Conservation (phyloP, 495 filamentous ascomycete genomes). For the Astrocystis sublimbata region DNA sequence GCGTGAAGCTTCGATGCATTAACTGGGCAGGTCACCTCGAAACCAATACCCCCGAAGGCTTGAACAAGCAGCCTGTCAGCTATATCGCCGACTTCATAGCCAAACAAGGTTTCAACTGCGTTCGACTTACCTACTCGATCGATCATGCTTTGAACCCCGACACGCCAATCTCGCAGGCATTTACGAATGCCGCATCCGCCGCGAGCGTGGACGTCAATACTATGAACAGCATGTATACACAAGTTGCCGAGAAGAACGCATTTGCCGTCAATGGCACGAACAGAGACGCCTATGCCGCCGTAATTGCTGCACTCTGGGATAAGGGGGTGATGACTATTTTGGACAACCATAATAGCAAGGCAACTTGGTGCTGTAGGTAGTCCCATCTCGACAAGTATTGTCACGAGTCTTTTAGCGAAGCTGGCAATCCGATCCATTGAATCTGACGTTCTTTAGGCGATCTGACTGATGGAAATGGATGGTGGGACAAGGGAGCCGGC, state of each 20-base stretch:
- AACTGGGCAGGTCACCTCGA: slow-evolving; percentile 57
- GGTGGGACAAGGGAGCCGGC: slow-evolving; percentile 49
- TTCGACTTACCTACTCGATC: slow-evolving; percentile 54
- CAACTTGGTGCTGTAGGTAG: slow-evolving; percentile 50
- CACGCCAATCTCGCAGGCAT: slow-evolving; percentile 40
- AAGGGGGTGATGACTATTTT: slow-evolving; percentile 47
- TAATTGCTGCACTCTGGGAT: slow-evolving; percentile 44
- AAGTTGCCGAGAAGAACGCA: slow-evolving; percentile 43
- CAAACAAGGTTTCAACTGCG: slow-evolving; percentile 52
- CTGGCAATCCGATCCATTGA: neutral
- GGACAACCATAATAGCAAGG: slow-evolving; percentile 54
- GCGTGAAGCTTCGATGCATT: slow-evolving; percentile 53
- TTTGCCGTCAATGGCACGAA: slow-evolving; percentile 38
- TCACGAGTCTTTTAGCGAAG: neutral
- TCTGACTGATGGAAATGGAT: slow-evolving; percentile 54
- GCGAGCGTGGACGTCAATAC: slow-evolving; percentile 33
- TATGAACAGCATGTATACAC: slow-evolving; percentile 37
- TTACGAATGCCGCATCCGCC: slow-evolving; percentile 38
- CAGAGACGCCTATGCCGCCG: slow-evolving; percentile 39
- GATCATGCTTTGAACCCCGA: slow-evolving; percentile 50
- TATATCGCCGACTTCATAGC: slow-evolving; percentile 46
- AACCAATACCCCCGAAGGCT: slow-evolving; percentile 51
- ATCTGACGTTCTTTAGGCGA: slow-evolving; percentile 23
- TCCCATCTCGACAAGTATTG: neutral
- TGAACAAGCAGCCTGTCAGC: slow-evolving; percentile 47